These are phyloP conservation scores for Phytophthora hibernalis DNA, from an alignment of 352 stramenopile species.

Conservation along the genomic window DNA sequence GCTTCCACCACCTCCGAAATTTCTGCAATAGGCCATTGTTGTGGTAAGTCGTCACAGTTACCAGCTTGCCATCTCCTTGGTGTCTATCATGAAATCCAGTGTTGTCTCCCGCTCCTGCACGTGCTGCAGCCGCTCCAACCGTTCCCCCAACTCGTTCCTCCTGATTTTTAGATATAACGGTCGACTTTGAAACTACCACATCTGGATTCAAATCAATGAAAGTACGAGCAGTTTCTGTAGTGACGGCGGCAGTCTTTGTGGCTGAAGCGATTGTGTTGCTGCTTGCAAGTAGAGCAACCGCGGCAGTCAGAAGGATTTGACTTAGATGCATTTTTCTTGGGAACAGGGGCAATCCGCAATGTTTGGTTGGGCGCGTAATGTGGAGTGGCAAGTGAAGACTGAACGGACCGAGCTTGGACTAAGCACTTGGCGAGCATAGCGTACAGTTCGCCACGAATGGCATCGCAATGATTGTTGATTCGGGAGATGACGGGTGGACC, in stretches of 20 bases:
- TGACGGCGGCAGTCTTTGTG: not conserved
- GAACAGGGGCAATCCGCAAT: not conserved
- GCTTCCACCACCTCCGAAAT: conserved; percentile 21
- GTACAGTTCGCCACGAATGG: conserved; percentile 12
- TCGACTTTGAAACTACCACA: not conserved
- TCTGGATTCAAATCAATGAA: not conserved
- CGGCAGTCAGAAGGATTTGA: conserved; percentile 11
- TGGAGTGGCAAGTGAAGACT: conserved; percentile 2
- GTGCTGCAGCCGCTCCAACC: conserved; percentile 1
- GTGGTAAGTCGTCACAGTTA: conserved; percentile 24
- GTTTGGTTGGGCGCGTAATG: conserved; percentile 13
- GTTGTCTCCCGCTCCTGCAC: conserved; percentile 12
- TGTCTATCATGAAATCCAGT: not conserved
- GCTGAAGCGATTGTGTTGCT: not conserved
- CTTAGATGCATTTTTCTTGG: conserved; percentile 8
- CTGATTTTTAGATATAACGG: not conserved
- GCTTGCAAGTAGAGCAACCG: conserved; percentile 17
- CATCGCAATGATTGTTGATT: conserved; percentile 15
- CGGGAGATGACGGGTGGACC: conserved; percentile 1
- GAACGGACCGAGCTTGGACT: not conserved
- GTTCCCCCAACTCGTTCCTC: conserved; percentile 12
- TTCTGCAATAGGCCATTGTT: conserved; percentile 24
- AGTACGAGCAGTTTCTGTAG: not conserved
- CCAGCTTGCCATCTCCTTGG: conserved; percentile 2
- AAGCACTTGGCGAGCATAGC: not conserved